Evolutionary conservation across 1,139 yeast genomes (phyloP), one percentile per base, ranked within the genome.

Genomic region (Zygosaccharomyces sapae): DNA sequence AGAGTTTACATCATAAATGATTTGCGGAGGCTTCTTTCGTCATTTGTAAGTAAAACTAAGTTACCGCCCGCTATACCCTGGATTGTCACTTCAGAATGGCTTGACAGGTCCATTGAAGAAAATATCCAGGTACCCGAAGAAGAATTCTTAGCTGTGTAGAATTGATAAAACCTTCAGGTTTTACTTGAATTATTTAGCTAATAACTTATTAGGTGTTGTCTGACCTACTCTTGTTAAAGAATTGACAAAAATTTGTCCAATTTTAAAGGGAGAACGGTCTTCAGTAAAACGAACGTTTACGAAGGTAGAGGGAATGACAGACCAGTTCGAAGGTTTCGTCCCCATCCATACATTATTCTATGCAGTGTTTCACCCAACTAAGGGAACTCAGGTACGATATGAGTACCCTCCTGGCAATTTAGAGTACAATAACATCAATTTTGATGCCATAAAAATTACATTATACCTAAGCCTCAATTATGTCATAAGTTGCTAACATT

Each of bases 281-380:
- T 16, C 34, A 16, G 18, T 10, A 16, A 13, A n/a, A 7, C 40
- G 29, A 13, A 12, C 9, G 13, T 10, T 12, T 13, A 29, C n/a
- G 34, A 12, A 31, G 31, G 31, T n/a, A 5, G 33, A 35, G 30
- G 37, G 5, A 20, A 43, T 50, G 47, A 46, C 33, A 9, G 49
- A 44, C 29, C 52, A 53, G n/a, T 62, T 62, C 37, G 62, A 61
- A 41, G 67, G 67, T 37, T 64, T 64, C 47, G 65, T 57, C 37
- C 95, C 95, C 22, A 89, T 92, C 30, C 75, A 80, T 50, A 94
- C 96, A 1, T 75, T 89, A 40, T 90, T 92, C 66, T 92, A 88
- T 66, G 82, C 97, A 0, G 87, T 87, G 0, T 92, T 92, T 68
- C 97, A 94, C 61, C 97, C 97, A 0, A 86, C 92, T 0, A 95